Conservation (phyloP, 106 monocot genomes). For the Allium sativum region DNA sequence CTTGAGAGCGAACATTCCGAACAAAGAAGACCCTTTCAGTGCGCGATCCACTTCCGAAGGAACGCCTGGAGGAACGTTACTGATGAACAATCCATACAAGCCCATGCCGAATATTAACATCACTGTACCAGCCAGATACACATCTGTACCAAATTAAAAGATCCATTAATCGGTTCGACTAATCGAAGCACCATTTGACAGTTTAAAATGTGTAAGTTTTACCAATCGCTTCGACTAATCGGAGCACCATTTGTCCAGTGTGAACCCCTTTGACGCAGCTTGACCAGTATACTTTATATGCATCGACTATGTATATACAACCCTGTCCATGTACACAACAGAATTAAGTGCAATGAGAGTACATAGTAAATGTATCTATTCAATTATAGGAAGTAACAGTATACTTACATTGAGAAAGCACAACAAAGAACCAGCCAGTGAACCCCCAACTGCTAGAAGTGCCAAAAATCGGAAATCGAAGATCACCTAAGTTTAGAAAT, state of each 20-base stretch:
- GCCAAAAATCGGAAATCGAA: slow-evolving; percentile 99
- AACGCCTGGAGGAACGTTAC: slow-evolving; percentile 41
- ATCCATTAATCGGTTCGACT: too few species aligned
- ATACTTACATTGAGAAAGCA: slow-evolving; percentile 85
- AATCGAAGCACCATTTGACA: too few species aligned
- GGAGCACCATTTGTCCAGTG: slow-evolving; percentile 90
- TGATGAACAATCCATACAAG: slow-evolving; percentile 76
- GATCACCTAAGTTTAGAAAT: slow-evolving; percentile 41
- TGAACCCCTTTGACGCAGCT: slow-evolving; percentile 70
- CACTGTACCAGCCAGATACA: slow-evolving; percentile 87
- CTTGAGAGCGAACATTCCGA: slow-evolving; percentile 94
- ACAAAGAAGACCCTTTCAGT: slow-evolving; percentile 63
- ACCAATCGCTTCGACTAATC: slow-evolving; percentile 96
- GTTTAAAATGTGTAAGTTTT: slow-evolving; percentile 1
- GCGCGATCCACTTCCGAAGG: slow-evolving; percentile 51
- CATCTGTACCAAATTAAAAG: slow-evolving; percentile 29
- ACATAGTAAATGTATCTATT: neutral
- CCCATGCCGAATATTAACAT: slow-evolving; percentile 97
- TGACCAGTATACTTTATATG: slow-evolving; percentile 88
- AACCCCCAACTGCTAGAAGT: slow-evolving; percentile 85
- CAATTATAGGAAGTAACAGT: neutral
- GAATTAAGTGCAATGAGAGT: too few species aligned
- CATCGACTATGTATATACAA: slow-evolving; percentile 84
- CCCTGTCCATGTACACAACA: slow-evolving; percentile 29
- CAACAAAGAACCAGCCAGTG: slow-evolving; percentile 82